A percentile compares a stretch with the other conserved stretches of the same genome.
These are phyloP conservation scores for Curvularia eragrostidis DNA, from an alignment of 2,329 filamentous ascomycete species.

Conservation along the genomic window DNA sequence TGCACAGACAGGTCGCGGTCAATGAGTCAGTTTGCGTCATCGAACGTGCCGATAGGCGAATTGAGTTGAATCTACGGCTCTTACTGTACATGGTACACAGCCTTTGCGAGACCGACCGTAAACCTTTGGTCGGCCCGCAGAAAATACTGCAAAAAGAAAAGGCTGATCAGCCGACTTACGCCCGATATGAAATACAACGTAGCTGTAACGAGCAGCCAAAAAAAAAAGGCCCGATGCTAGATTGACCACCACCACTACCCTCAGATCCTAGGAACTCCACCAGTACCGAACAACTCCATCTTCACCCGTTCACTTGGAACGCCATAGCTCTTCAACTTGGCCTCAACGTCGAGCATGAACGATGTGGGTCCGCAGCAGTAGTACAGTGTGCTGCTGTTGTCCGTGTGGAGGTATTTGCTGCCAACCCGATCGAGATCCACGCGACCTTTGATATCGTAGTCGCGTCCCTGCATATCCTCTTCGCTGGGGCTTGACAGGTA, in stretches of 20 bases:
- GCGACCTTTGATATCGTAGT: slow-evolving; percentile 67
- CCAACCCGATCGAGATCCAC: slow-evolving; percentile 66
- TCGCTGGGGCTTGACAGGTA: slow-evolving; percentile 63
- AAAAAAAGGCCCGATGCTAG: slow-evolving; percentile 3
- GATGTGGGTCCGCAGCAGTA: slow-evolving; percentile 73
- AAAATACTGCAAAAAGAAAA: slow-evolving; percentile 1
- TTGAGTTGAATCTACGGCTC: slow-evolving; percentile 1
- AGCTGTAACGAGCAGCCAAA: background rate
- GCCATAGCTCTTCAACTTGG: slow-evolving; percentile 61
- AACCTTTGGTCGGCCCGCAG: background rate
- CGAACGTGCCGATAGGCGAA: slow-evolving; percentile 5
- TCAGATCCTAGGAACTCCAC: slow-evolving; percentile 44
- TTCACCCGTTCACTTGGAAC: slow-evolving; percentile 66
- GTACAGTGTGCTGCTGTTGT: slow-evolving; percentile 65
- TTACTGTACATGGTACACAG: background rate
- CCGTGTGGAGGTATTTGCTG: slow-evolving; percentile 62
- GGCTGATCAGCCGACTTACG: background rate
- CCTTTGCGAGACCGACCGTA: background rate
- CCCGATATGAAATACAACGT: background rate
- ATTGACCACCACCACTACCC: background rate
- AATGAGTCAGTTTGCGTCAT: slow-evolving; percentile 4
- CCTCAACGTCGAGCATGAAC: slow-evolving; percentile 71
- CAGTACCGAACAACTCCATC: slow-evolving; percentile 68
- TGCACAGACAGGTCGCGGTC: slow-evolving; percentile 11
- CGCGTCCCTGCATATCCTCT: slow-evolving; percentile 56